A percentile compares a stretch with the other conserved stretches of the same genome.
Evolutionary conservation across 2,329 filamentous ascomycete species (phyloP).

Genomic region (Fonsecaea pedrosoi): DNA sequence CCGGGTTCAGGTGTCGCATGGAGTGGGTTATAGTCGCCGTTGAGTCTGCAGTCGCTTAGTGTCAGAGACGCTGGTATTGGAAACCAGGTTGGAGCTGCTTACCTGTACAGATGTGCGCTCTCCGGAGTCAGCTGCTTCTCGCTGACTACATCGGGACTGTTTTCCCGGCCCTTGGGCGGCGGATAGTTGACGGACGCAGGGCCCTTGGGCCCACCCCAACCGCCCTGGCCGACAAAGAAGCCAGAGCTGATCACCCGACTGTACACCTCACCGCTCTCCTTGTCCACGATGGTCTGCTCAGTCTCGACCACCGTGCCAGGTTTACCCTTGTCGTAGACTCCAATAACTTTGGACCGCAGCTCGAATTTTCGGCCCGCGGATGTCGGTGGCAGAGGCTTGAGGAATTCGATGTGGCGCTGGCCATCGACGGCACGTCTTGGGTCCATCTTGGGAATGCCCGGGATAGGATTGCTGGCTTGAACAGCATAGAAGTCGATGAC

Average conservation of each 20-base stretch:
- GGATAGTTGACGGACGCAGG: conserved; percentile 80
- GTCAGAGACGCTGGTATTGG: conserved; percentile 4
- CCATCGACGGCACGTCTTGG: conserved; percentile 77
- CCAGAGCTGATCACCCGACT: conserved; percentile 70
- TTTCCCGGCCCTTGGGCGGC: conserved; percentile 69
- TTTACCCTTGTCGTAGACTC: conserved; percentile 89
- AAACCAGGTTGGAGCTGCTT: conserved; percentile 35
- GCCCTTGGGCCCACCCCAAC: conserved; percentile 89
- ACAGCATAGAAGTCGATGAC: conserved; percentile 84
- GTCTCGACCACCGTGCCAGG: conserved; percentile 81
- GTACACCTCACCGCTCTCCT: conserved; percentile 72
- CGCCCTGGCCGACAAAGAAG: conserved; percentile 81
- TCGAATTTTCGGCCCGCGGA: conserved; percentile 77
- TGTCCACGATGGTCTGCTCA: conserved; percentile 78
- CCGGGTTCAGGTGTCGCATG: conserved; percentile 87
- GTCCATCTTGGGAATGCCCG: conserved; percentile 78
- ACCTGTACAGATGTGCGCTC: conserved; percentile 76
- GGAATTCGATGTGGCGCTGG: conserved; percentile 78
- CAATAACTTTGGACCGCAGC: conserved; percentile 76
- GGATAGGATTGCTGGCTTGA: conserved; percentile 70
- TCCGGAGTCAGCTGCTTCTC: conserved; percentile 73
- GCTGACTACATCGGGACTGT: conserved; percentile 71
- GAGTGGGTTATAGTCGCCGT: conserved; percentile 93
- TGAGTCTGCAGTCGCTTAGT: conserved; percentile 64
- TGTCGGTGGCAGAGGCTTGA: conserved; percentile 75